These are phyloP conservation scores for Eucalyptus sp. DNA, from an alignment of 345 rosid species.

Conservation along the genomic window DNA sequence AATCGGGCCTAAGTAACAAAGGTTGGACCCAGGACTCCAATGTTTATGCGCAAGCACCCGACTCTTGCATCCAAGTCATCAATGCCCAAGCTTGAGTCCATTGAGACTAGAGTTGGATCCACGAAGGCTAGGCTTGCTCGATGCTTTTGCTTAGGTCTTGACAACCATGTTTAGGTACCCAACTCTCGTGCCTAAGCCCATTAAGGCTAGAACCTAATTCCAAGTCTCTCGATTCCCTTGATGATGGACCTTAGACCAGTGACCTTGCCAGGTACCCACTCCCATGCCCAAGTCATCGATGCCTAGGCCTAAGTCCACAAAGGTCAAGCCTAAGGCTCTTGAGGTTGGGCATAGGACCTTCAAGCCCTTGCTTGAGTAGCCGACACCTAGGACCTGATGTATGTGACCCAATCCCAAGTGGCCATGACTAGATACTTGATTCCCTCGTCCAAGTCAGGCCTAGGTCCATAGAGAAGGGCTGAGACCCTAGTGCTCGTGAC, in stretches of 20 bases:
- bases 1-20: neutral
- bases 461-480: neutral
- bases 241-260: neutral
- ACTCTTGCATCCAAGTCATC: neutral
- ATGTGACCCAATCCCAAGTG: neutral
- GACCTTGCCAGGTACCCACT: neutral
- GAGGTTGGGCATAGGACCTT: neutral
- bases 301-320: neutral
- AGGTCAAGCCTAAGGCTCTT: fast-evolving
- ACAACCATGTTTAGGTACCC: neutral
- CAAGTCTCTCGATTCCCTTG: neutral
- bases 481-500: neutral
- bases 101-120: neutral
- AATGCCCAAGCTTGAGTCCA: neutral
- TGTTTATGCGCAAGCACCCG: neutral
- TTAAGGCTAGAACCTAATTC: neutral
- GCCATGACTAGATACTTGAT: neutral
- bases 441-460: neutral
- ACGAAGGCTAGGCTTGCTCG: neutral
- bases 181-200: neutral
- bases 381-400: neutral
- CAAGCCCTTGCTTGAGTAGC: neutral
- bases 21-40: neutral
- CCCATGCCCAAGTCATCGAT: neutral
- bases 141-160: neutral